A percentile compares a stretch with the other conserved stretches of the same genome.
Conservation (phyloP, 441 rosid species). For the Cnidoscolus chayamansa region DNA sequence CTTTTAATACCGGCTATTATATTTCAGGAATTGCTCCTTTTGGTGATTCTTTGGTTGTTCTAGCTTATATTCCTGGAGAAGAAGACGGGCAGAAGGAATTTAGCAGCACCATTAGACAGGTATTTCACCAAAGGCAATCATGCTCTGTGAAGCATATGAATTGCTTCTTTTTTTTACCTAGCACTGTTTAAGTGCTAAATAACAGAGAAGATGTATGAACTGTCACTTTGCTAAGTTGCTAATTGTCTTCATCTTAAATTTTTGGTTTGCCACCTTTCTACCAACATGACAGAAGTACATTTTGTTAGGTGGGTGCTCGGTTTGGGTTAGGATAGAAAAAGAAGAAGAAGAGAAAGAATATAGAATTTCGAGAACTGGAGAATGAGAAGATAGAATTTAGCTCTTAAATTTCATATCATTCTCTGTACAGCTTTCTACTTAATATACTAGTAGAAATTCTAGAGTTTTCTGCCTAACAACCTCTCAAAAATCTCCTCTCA, state of each 20-base stretch:
- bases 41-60: conserved; percentile 96
- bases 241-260: neutral
- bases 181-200: neutral
- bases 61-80: conserved; percentile 87
- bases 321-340: too few relatives aligned
- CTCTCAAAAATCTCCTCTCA: too few relatives aligned
- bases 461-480: too few relatives aligned
- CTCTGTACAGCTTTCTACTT: too few relatives aligned
- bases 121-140: conserved; percentile 28
- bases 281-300: neutral
- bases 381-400: too few relatives aligned
- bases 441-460: too few relatives aligned
- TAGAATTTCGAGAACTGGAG: too few relatives aligned
- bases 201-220: neutral
- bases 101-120: conserved; percentile 78
- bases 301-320: too few relatives aligned
- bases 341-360: too few relatives aligned
- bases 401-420: too few relatives aligned
- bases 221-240: neutral
- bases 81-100: conserved; percentile 81
- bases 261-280: neutral
- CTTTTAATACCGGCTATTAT: conserved; percentile 94
- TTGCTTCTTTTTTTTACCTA: neutral
- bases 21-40: conserved; percentile 99
- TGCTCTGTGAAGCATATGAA: neutral